A percentile compares a stretch with the other conserved stretches of the same genome.
Conservation (phyloP, 1,284 basidiomycete genomes). For the Apiotrichum veenhuisii region DNA sequence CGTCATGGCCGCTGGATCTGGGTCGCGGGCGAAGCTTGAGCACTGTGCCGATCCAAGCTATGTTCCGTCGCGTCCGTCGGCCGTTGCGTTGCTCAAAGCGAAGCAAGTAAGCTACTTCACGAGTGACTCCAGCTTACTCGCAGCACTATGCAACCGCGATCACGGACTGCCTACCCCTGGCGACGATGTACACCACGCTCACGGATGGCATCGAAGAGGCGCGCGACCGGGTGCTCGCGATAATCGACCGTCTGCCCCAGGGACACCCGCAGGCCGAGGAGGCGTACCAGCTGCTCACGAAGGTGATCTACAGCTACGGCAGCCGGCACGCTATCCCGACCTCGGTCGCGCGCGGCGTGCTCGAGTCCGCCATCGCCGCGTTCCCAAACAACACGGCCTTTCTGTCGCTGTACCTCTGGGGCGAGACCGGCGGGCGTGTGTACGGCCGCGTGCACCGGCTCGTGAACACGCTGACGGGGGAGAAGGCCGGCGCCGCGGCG, state of each 20-base stretch:
- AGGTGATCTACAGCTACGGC: conserved; percentile 44
- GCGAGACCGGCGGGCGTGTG: conserved; percentile 47
- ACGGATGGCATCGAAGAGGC: conserved; percentile 25
- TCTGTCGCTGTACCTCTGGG: conserved; percentile 48
- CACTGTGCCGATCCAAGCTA: conserved; percentile 1
- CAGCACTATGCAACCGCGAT: conserved; percentile 20
- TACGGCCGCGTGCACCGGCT: conserved; percentile 49
- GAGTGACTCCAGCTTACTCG: not conserved
- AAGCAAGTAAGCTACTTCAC: conserved; percentile 27
- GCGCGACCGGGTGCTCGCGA: conserved; percentile 14
- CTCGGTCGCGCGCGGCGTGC: conserved; percentile 34
- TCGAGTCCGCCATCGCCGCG: conserved; percentile 44
- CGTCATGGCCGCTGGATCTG: conserved; percentile 25
- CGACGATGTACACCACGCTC: conserved; percentile 31
- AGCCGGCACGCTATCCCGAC: conserved; percentile 35
- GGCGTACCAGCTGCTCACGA: conserved; percentile 41
- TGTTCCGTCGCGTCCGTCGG: conserved; percentile 6
- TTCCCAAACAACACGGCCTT: conserved; percentile 53
- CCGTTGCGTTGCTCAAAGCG: conserved; percentile 35
- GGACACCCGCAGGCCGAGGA: conserved; percentile 43
- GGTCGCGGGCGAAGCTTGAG: conserved; percentile 1
- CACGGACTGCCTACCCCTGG: conserved; percentile 23
- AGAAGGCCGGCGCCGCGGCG: conserved; percentile 27
- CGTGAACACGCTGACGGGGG: conserved; percentile 23
- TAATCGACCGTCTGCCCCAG: conserved; percentile 13